Conservation (phyloP, 805 yeast genomes). For the Candida oleophila region DNA sequence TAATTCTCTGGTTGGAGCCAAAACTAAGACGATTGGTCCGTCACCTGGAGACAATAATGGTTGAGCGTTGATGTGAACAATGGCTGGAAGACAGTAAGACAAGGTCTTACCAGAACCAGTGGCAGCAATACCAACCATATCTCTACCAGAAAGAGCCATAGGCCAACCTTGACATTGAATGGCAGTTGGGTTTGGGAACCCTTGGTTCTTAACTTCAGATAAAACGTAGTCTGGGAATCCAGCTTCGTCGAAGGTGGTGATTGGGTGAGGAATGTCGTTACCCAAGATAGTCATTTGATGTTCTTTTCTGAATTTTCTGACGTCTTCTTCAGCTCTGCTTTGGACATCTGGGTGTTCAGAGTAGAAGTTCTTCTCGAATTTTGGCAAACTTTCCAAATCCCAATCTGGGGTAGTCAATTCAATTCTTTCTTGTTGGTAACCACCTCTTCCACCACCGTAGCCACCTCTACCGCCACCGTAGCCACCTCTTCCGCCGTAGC, state of each 20-base stretch:
- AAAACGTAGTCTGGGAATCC: slow-evolving; percentile 96
- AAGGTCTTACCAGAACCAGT: slow-evolving; percentile 99
- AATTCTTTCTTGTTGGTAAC: slow-evolving; percentile 40
- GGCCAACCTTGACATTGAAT: slow-evolving; percentile 99
- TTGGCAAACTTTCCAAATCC: slow-evolving; percentile 75
- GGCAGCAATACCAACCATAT: slow-evolving; percentile 97
- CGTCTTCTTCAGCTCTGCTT: slow-evolving; percentile 70
- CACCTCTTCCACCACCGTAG: slow-evolving; percentile 35
- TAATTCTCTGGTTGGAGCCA: slow-evolving; percentile 98
- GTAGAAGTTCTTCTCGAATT: slow-evolving; percentile 94
- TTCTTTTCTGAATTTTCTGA: slow-evolving; percentile 72
- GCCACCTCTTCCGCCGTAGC: slow-evolving; percentile 38
- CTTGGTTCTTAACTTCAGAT: slow-evolving; percentile 83
- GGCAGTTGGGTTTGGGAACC: slow-evolving; percentile 91
- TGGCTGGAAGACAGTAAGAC: slow-evolving; percentile 94
- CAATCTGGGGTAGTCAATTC: slow-evolving; percentile 74
- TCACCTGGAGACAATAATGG: slow-evolving; percentile 91
- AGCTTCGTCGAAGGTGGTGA: slow-evolving; percentile 90
- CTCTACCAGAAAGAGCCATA: slow-evolving; percentile 98
- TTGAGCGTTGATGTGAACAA: slow-evolving; percentile 97
- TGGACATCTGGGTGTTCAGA: slow-evolving; percentile 79
- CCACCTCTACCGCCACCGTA: slow-evolving; percentile 33
- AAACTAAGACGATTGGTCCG: slow-evolving; percentile 93
- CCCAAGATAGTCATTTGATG: slow-evolving; percentile 87
- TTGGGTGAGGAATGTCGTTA: slow-evolving; percentile 88